phyloP scores from a whole-genome alignment of 2,329 filamentous ascomycete genomes.

The Emericellopsis cladophorae region DNA sequence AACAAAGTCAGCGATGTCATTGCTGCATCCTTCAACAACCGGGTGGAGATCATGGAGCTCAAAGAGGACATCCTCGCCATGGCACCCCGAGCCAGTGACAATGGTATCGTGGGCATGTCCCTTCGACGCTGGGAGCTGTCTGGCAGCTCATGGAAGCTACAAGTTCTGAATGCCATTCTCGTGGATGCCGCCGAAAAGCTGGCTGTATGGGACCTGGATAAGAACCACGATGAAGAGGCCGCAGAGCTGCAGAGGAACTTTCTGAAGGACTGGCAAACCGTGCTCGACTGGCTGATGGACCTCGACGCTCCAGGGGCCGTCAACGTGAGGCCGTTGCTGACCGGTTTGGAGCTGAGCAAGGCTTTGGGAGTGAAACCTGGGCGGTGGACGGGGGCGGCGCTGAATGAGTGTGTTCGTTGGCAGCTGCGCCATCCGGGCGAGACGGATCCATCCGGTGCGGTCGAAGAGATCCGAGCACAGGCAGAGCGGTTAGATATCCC shows the following conservation, averaged over 20 bases:
- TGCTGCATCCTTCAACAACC: conserved; percentile 49
- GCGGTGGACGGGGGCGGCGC: conserved; percentile 70
- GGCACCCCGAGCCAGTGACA: conserved; percentile 24
- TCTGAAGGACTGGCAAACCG: conserved; percentile 36
- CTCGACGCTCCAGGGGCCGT: conserved; percentile 46
- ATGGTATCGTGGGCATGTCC: conserved; percentile 60
- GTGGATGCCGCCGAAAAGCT: conserved; percentile 41
- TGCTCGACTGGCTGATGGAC: conserved; percentile 40
- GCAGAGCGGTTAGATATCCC: conserved; percentile 21
- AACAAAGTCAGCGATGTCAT: conserved; percentile 65
- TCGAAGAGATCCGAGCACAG: conserved; percentile 39
- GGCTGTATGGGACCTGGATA: conserved; percentile 25
- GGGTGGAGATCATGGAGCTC: conserved; percentile 46
- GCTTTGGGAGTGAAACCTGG: conserved; percentile 60
- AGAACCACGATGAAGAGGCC: conserved; percentile 2
- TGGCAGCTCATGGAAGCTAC: conserved; percentile 54
- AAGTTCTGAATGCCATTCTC: conserved; percentile 55
- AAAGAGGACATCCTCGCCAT: conserved; percentile 41
- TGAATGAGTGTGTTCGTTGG: conserved; percentile 76
- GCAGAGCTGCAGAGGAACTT: conserved; percentile 17
- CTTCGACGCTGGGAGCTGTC: conserved; percentile 58
- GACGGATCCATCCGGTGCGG: conserved; percentile 42
- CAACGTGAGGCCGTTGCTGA: conserved; percentile 50
- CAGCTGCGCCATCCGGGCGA: conserved; percentile 68
- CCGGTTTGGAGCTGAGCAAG: conserved; percentile 61